phyloP scores from a whole-genome alignment of 495 filamentous ascomycete genomes.

The Opeltia flavorubescens region DNA sequence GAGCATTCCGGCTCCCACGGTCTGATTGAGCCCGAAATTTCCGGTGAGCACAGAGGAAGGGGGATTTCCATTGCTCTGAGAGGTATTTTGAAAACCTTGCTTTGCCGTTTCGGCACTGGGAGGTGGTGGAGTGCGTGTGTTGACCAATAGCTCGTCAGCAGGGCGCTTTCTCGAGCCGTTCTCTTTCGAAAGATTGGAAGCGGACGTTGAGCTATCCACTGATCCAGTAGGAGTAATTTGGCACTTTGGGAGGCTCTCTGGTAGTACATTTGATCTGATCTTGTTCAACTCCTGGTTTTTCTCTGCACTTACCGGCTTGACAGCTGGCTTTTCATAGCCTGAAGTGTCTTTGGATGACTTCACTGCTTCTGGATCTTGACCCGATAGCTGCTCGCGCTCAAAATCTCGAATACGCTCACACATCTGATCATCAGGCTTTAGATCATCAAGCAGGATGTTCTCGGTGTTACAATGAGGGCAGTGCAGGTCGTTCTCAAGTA shows the following conservation, averaged over 20 bases:
- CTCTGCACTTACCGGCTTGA: constrained; percentile 48
- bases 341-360: not conserved
- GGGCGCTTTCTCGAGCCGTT: constrained; percentile 52
- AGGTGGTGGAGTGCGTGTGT: constrained; percentile 47
- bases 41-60: not conserved
- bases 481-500: constrained; percentile 93
- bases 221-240: not conserved
- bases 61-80: not conserved
- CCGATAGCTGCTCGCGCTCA: not conserved
- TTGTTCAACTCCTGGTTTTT: constrained; percentile 38
- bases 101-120: constrained; percentile 11
- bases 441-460: constrained; percentile 83
- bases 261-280: constrained; percentile 18
- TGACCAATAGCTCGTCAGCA: constrained; percentile 57
- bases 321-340: constrained; percentile 41
- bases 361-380: not conserved
- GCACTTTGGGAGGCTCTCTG: constrained; percentile 13
- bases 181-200: not conserved
- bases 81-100: constrained; percentile 8
- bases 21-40: constrained; percentile 6
- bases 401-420: constrained; percentile 37
- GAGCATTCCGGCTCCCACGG: constrained; percentile 26
- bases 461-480: constrained; percentile 85
- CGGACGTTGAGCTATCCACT: not conserved
- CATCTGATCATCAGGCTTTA: constrained; percentile 65